Conservation (phyloP, 2,329 filamentous ascomycete species). For the Stagonosporopsis chrysanthemi region DNA sequence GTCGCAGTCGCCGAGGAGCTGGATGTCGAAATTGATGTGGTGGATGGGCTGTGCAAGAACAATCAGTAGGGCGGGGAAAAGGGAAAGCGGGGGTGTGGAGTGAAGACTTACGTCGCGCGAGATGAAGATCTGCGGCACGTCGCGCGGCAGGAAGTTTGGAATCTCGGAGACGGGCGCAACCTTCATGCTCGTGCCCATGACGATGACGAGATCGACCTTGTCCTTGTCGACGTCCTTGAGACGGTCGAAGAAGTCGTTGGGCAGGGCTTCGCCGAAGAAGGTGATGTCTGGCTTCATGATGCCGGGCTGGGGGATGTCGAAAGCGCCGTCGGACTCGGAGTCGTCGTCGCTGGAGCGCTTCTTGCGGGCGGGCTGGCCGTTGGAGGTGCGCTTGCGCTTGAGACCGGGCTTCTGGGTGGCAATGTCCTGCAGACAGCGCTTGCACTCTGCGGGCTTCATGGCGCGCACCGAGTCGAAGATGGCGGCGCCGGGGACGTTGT, state of each 20-base stretch:
- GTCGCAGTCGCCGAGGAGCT: slow-evolving; percentile 94
- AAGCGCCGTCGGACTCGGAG: slow-evolving; percentile 65
- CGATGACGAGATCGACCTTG: slow-evolving; percentile 85
- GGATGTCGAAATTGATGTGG: slow-evolving; percentile 95
- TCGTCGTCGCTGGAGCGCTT: slow-evolving; percentile 62
- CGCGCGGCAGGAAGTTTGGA: slow-evolving; percentile 76
- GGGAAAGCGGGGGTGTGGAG: no score
- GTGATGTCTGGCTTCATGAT: slow-evolving; percentile 98
- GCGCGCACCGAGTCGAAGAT: slow-evolving; percentile 83
- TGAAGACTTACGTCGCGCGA: slow-evolving; percentile 71
- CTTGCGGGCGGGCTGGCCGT: slow-evolving; percentile 51
- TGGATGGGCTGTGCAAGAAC: slow-evolving; percentile 68
- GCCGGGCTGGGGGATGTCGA: slow-evolving; percentile 72
- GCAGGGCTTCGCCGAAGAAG: slow-evolving; percentile 93
- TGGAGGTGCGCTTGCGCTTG: slow-evolving; percentile 62
- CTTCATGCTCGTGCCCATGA: slow-evolving; percentile 95
- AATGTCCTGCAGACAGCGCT: slow-evolving; percentile 69
- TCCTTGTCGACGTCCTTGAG: slow-evolving; percentile 83
- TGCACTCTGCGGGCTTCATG: slow-evolving; percentile 78
- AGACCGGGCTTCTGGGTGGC: slow-evolving; percentile 55
- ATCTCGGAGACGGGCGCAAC: slow-evolving; percentile 95
- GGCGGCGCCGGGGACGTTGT: slow-evolving; percentile 74
- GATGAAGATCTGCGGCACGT: slow-evolving; percentile 90
- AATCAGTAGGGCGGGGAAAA: slow-evolving; percentile 10
- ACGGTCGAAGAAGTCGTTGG: slow-evolving; percentile 80